Percentiles rank a stretch among this genome's conserved stretches.
Evolutionary conservation across 495 filamentous ascomycete species (phyloP).

Genomic region (Penicillium ochrochloron): DNA sequence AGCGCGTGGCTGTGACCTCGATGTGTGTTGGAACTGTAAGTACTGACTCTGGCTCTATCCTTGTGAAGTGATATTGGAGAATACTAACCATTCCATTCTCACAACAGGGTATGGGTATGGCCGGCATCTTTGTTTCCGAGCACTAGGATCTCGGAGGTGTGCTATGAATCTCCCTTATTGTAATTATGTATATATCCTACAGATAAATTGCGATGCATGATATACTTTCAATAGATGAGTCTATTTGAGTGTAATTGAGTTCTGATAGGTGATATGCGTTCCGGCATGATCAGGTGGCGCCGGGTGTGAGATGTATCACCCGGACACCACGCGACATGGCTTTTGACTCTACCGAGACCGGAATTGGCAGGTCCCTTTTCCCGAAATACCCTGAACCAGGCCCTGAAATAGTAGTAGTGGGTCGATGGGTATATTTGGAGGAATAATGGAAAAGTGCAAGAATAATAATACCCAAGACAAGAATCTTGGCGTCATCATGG

Average conservation of each 20-base stretch:
- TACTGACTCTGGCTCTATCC: background rate
- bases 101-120: slow-evolving; percentile 58
- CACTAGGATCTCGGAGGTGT: slow-evolving; percentile 31
- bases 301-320: background rate
- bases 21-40: slow-evolving; percentile 84
- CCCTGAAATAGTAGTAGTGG: background rate
- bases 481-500: background rate
- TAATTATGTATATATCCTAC: slow-evolving; percentile 19
- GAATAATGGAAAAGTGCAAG: background rate
- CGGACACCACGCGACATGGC: background rate
- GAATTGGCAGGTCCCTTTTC: background rate
- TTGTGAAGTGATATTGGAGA: background rate
- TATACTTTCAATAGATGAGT: background rate
- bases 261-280: background rate
- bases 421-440: background rate
- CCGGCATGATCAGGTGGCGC: background rate
- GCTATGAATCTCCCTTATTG: background rate
- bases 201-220: slow-evolving; percentile 7
- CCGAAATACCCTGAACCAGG: background rate
- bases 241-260: background rate
- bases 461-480: background rate
- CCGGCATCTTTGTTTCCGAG: slow-evolving; percentile 58
- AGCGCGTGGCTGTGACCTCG: slow-evolving; percentile 79
- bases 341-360: background rate
- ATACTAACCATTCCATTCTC: slow-evolving; percentile 19